phyloP scores from a whole-genome alignment of 2,329 filamentous ascomycete species.

The Hymenoscyphus fructigenus region DNA sequence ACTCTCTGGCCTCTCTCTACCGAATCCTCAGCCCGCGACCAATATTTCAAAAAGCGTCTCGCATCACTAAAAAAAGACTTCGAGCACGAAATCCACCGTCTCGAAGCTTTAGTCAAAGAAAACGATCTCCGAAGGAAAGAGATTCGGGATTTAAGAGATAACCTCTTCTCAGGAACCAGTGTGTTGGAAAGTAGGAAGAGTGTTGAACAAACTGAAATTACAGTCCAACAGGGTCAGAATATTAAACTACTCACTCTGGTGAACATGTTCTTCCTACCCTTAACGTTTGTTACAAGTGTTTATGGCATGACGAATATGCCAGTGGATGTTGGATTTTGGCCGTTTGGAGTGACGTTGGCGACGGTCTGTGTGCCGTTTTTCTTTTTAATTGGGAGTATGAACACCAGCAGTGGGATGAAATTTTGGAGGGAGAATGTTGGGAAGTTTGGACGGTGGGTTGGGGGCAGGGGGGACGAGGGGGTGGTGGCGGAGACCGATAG shows the following conservation, averaged over 20 bases:
- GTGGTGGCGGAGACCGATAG: neutral
- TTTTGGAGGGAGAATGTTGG: conserved; percentile 29
- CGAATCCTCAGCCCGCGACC: conserved; percentile 44
- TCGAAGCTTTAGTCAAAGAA: conserved; percentile 23
- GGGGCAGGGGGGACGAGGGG: neutral
- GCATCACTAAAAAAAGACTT: conserved; percentile 46
- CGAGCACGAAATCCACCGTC: conserved; percentile 45
- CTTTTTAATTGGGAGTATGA: conserved; percentile 46
- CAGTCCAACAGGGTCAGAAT: conserved; percentile 58
- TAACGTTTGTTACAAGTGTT: conserved; percentile 61
- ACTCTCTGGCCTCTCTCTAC: conserved; percentile 55
- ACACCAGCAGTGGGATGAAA: conserved; percentile 38
- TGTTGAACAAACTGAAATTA: conserved; percentile 53
- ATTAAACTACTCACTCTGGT: conserved; percentile 60
- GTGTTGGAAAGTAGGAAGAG: conserved; percentile 61
- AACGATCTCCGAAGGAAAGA: conserved; percentile 56
- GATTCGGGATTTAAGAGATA: conserved; percentile 57
- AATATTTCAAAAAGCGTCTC: conserved; percentile 50
- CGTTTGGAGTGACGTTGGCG: conserved; percentile 41
- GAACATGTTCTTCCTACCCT: conserved; percentile 59
- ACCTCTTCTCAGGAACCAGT: conserved; percentile 62
- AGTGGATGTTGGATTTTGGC: conserved; percentile 44
- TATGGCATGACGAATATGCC: conserved; percentile 53
- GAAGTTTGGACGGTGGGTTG: neutral
- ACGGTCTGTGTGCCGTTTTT: conserved; percentile 50